Evolutionary conservation across 345 rosid species (phyloP), one percentile per base, ranked within the genome.

Genomic region (Gossypium thurberi): DNA sequence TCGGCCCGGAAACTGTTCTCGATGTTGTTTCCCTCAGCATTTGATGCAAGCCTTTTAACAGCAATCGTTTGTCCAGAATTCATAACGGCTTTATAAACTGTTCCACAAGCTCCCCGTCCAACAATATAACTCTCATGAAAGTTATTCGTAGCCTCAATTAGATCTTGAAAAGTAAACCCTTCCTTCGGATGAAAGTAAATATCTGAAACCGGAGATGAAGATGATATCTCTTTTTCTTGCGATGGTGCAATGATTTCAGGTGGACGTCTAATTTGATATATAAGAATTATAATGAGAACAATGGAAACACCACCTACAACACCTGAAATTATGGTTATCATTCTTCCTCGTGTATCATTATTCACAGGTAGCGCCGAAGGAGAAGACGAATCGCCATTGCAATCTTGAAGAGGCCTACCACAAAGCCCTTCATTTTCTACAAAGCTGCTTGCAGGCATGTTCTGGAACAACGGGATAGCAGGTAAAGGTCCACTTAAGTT

Each of bases 41-140:
- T 78, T 2, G 99, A 93, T 69, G 88, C 88, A 4, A 90, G 82
- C 81, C 81, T 90, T 77, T 95, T 95, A 50, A 90, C 96, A 3
- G 99, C 99, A 51, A 92, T 78, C 53, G 79, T 79, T 77, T 78
- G 85, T 28, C 93, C 96, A 2, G 90, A 81, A 10, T 79, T 84
- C 96, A 91, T 75, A 66, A 82, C 88, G 8, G 98, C 97, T 78
- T 87, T 92, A 76, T 91, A 95, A 28, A 95, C 98, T 1, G 92
- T 88, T 78, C 99, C 99, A 64, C 95, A 91, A 50, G 96, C 99
- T 56, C 99, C 99, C 65, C 81, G 84, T 52, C 99, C 98, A n/a
- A 92, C 81, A 23, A 87, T 77, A 72, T 88, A 91, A 71, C 88
- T 85, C 3, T 92, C 97, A 15, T 89, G 85, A 70, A 95, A 95